Base-by-base conservation (phyloP, 75 land plant genomes). In the Sequoiadendron giganteum region DNA sequence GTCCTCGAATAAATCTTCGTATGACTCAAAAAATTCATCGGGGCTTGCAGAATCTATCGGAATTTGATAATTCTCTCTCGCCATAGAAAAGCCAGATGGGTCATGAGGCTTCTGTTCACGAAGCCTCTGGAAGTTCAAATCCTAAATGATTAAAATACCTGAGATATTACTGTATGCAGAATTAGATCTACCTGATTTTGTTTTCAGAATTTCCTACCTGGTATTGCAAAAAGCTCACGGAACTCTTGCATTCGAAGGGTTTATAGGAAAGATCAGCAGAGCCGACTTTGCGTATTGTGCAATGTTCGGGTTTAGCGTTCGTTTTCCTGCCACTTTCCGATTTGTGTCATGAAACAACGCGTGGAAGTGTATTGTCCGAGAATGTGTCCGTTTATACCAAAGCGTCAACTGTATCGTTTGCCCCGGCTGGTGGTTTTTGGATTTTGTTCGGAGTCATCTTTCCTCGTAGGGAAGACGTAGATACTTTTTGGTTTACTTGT, bases 1-100 rank as follows among this genome's bases (percentile, higher is more conserved):
- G 14, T 82, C 84, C 16, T 82, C 84, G 84, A 82, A 82, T 45
- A 82, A 82, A 28, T 82, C 84, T 47, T 82, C 84, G 52, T 82
- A 82, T 28, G 84, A 82, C 49, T 82, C 84, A 52, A 45, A 82
- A 45, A 82, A 82, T 47, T 82, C 84, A 28, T 82, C 84, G 45
- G 84, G 84, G 32, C 48, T 82, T 45, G 42, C 48, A 45, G 52
- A 82, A 28, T 82, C 84, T 42, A 43, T 43, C 10, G n/a, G 84
- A 45, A 28, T 82, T 13, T 28, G 84, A 82, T 82, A 43, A 45
- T n/a, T 82, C 47, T 82, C 84, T 45, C 52, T 52, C n/a, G 84
- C 84, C 84, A 82, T 82, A 48, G 84, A 82, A 82, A 43, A 28
- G 32, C 10, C 10, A n/a, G 52, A 10, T 47, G 15, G 52, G 3